Base-by-base conservation (phyloP, 1,284 basidiomycete species). In the Amylostereum areolatum region DNA sequence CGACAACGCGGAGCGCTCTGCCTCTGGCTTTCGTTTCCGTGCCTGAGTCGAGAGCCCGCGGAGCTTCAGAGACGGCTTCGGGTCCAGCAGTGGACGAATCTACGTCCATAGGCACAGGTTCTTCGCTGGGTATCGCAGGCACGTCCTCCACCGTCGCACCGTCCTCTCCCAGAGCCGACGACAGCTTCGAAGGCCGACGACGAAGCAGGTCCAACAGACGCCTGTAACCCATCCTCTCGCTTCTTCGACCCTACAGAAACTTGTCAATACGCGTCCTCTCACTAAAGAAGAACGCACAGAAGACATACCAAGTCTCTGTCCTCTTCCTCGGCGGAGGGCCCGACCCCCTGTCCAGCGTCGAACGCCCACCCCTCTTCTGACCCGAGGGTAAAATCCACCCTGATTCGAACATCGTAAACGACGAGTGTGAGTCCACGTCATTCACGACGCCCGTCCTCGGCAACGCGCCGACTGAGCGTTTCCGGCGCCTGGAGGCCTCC, bases 381-480 rank as follows among this genome's bases (percentile, higher is more conserved):
- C 85, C 89, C 7, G 81, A 72, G 7, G 92, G 89, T 12, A 96
- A 68, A 12, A 96, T 91, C 93, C 93, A 97, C 2, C 93, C 93
- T 24, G 75, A 71, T 55, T 97, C 85, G 68, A 96, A 97, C 67
- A 85, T 71, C 61, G 73, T 80, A 74, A 96, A 97, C 35, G 86
- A 86, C 49, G 81, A 80, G 54, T 79, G 75, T 42, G 77, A 74
- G 59, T 85, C 87, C 25, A 97, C 81, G 37, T 83, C 72, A 5
- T 83, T 74, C 3, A 92, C 83, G 53, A 76, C 62, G 18, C 48
- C 54, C 43, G 61, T 28, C 55, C 25, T 27, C 46, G 18, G 45
- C 31, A 45, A 32, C 10, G 10, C 46, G 34, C 18, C 45, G 35
- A 36, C 55, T 45, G 33, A 32, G 25, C 31, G 52, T 34, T 32